Evolutionary conservation across 495 filamentous ascomycete genomes (phyloP), one percentile per base, ranked within the genome.

Genomic region (Sphaerosporella brunnea): DNA sequence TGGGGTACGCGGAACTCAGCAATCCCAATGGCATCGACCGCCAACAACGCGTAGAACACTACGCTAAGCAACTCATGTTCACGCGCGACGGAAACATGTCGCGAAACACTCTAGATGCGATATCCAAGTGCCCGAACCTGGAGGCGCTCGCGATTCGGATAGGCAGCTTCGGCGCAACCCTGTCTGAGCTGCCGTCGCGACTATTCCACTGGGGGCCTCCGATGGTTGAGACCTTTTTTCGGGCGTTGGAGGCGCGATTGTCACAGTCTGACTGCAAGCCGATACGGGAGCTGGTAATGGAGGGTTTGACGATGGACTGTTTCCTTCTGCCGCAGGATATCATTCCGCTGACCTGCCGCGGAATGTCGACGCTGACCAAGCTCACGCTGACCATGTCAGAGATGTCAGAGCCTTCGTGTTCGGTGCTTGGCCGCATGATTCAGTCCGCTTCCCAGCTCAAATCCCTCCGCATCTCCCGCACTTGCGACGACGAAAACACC

Each of bases 231-330:
- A 18, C 40, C 20, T 43, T 43, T 43, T 26, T 43, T 3, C 13
- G 20, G 18, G 24, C 20, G 24, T 11, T 26, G 7, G 40, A 23
- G 21, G 5, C 9, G 23, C 21, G 21, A 13, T 8, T 11, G 10
- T 5, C 9, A 10, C 24, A 24, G 2, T 11, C 13, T 8, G 13
- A 13, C 13, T 7, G 24, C 1, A 24, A 43, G 11, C 13, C 13
- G 21, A 26, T 43, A 3, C 21, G 24, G 21, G 21, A 43, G 10
- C 18, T 43, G 13, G 23, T 7, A n/a, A 11, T 43, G 1, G 10
- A 43, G 21, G 40, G 40, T 3, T 24, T 43, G 21, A 43, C 40
- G 21, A 13, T 9, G 7, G 40, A 43, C 7, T 43, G 40, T 43
- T n/a, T 43, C 11, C 21, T 43, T 25, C 8, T 43, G 20, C 13